Evolutionary conservation across 352 stramenopile genomes (phyloP), one percentile per base, ranked within the genome.

Genomic region (Halophytophthora batemanensis): DNA sequence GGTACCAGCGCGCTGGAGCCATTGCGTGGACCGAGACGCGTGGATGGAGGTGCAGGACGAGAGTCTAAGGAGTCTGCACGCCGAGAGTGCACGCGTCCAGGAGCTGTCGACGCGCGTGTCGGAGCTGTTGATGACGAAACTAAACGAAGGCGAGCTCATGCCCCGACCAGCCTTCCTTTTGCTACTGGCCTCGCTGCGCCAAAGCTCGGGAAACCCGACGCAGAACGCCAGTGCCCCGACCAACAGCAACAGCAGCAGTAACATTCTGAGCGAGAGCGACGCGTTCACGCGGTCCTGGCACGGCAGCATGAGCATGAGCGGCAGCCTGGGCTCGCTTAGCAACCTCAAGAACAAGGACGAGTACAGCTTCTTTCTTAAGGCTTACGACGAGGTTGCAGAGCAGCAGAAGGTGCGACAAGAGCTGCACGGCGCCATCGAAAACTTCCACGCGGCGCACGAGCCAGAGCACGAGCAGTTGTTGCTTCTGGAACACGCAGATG

Each of bases 351-450:
- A 49, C 44, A 85, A 84, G 35, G 79, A 90, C 35, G 79, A 87
- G 43, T 84, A 84, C 47, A 71, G 58, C 14, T 90, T 87, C 44
- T 69, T 90, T 19, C 51, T 87, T 8, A 80, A 82, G 45, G 74
- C 75, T 5, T 90, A 77, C 48, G 79, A 87, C 28, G 77, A 87
- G 41, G 66, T 86, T 15, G 52, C 61, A 6, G 62, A 77, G 50
- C 74, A 86, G 41, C 60, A 83, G 6, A 59, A 79, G 23, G 64
- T 90, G 43, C 75, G 82, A 15, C 45, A 61, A 8, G 76, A 73
- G 21, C 37, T 90, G 19, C 65, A 74, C n/a, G 42, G 38, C 21
- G 70, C 76, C 1, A 81, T 90, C 10, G 56, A 73, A 18, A 56
- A 50, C 28, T 71, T 72, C 23, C 56, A 67, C 42, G 56, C 60